Evolutionary conservation across 2,329 filamentous ascomycete species (phyloP).

Genomic region (Penicillium sp.): DNA sequence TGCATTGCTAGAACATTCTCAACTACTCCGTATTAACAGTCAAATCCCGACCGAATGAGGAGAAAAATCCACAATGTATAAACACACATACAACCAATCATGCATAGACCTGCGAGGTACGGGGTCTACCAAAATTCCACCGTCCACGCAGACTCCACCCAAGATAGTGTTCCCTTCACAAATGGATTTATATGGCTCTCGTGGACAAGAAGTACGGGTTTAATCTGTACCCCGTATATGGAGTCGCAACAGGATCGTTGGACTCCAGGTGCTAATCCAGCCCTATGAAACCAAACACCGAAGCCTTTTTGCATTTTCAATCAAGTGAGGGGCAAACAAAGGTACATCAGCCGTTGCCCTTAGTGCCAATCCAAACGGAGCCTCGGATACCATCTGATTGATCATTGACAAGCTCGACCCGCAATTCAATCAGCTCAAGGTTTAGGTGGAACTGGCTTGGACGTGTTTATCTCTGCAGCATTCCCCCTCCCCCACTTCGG

Average conservation of each 20-base stretch:
- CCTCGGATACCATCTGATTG: conserved; percentile 22
- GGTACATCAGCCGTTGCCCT: conserved; percentile 15
- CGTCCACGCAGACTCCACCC: neutral
- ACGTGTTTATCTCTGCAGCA: conserved; percentile 12
- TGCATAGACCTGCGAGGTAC: conserved; percentile 4
- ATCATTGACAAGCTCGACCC: conserved; percentile 12
- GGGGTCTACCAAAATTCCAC: neutral
- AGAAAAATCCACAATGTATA: conserved; percentile 5
- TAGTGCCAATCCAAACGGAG: conserved; percentile 19
- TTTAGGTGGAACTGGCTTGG: conserved; percentile 15
- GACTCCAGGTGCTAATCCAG: neutral
- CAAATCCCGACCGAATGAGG: neutral
- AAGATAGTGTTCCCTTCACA: neutral
- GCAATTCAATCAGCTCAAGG: conserved; percentile 18
- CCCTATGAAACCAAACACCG: neutral
- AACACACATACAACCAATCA: conserved; percentile 5
- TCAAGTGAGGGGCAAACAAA: conserved; percentile 13
- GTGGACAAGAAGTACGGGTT: neutral
- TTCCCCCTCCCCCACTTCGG: conserved; percentile 11
- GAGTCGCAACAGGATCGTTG: neutral
- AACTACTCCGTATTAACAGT: neutral
- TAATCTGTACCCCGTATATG: neutral
- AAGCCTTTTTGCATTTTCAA: neutral
- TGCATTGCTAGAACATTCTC: conserved; percentile 11
- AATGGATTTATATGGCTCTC: neutral